Percentiles rank a stretch among this genome's conserved stretches.
Conservation (phyloP, 2,329 filamentous ascomycete species). For the Neoarthrinium moseri region DNA sequence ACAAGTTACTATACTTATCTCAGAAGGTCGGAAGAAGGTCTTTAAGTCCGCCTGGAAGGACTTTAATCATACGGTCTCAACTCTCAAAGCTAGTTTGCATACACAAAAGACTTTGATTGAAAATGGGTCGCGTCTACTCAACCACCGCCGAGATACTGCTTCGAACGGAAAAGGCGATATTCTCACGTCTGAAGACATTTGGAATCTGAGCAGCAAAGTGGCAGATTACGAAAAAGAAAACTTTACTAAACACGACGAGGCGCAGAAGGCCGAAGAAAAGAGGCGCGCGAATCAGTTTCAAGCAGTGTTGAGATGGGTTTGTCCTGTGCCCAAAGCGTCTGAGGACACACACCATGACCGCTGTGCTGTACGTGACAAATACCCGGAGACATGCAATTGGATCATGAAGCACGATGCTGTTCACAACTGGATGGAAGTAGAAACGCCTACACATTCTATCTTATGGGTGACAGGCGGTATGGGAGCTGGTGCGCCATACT, state of each 20-base stretch:
- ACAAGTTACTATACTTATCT: neutral
- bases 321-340: slow-evolving; percentile 10
- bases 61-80: slow-evolving; percentile 9
- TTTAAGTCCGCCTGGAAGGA: slow-evolving; percentile 16
- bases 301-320: slow-evolving; percentile 17
- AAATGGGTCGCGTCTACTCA: neutral
- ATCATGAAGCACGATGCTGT: slow-evolving; percentile 18
- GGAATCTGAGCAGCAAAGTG: neutral
- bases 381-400: slow-evolving; percentile 18
- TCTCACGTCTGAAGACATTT: neutral
- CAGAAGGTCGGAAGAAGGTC: slow-evolving; percentile 11
- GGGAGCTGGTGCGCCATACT: slow-evolving; percentile 27
- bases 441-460: slow-evolving; percentile 18
- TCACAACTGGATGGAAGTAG: slow-evolving; percentile 17
- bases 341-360: slow-evolving; percentile 12
- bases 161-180: neutral
- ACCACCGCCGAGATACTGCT: neutral
- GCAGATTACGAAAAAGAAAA: neutral
- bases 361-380: slow-evolving; percentile 7
- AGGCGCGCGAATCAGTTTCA: slow-evolving; percentile 12
- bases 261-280: slow-evolving; percentile 1
- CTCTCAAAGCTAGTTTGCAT: slow-evolving; percentile 8
- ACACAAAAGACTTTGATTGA: slow-evolving; percentile 11
- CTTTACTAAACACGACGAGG: neutral
- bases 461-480: slow-evolving; percentile 31